Evolutionary conservation across 176 grass and related monocot species (phyloP), one percentile per base, ranked within the genome.

Genomic region (Cocos nucifera): DNA sequence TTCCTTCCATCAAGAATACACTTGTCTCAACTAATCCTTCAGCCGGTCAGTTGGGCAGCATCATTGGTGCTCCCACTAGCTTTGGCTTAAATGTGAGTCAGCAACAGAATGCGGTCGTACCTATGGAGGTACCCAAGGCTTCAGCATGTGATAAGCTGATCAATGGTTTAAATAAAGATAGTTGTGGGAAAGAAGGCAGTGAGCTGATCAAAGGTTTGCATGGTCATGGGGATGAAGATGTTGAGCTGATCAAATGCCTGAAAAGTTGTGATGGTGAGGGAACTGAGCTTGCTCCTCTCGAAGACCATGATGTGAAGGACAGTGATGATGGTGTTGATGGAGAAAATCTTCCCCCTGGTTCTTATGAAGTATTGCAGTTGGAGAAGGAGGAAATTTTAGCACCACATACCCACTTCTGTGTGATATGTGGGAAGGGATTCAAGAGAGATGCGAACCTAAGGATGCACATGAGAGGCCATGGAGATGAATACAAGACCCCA

Each of bases 401-500:
- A 52, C 89, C 85, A 29, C 89, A 95, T 54, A 95, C 85, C 56
- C 89, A 95, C 75, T 95, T 95, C 57, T 95, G 89, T 65, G 65
- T 83, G 73, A 89, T 95, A 49, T 95, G 89, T 71, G 89, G 89
- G 24, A 95, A 95, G 77, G 89, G 89, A 61, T 95, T 95, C 72
- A 95, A 95, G 58, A 84, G 89, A 74, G 89, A 95, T 79, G 89
- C 89, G 58, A 95, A 95, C 32, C 77, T 95, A 49, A 79, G 89
- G 79, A 95, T 95, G 89, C 89, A 95, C 68, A 95, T 95, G 89
- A 88, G 89, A 26, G 89, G 89, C 55, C 89, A 95, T 57, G 89
- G 89, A 57, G 89, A 89, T 0, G 89, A 95, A 72, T 95, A 95
- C 75, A 95, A 95, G 74, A 95, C 85, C 56, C 12, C 84, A 7